Evolutionary conservation across 2,329 filamentous ascomycete genomes (phyloP).

Genomic region (Aureobasidium subglaciale): DNA sequence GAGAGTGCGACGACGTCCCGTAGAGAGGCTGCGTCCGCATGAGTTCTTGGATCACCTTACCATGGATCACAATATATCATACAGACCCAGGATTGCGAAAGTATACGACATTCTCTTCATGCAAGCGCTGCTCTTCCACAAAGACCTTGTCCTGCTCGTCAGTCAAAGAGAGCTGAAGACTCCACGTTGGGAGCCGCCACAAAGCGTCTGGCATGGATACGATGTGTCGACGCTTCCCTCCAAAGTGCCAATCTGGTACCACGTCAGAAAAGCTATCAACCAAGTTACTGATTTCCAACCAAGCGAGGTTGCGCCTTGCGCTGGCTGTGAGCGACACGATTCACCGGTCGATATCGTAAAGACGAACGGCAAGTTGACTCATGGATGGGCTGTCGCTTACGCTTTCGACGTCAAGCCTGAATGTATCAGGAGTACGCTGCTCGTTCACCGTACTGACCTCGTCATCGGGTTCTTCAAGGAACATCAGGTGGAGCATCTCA

Average conservation of each 20-base stretch:
- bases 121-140: background rate
- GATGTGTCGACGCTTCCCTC: background rate
- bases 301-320: background rate
- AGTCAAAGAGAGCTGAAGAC: background rate
- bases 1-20: background rate
- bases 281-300: background rate
- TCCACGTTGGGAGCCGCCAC: background rate
- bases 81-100: background rate
- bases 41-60: background rate
- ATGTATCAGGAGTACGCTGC: too few species aligned
- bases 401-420: background rate
- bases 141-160: background rate
- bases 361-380: background rate
- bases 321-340: background rate
- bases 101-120: background rate
- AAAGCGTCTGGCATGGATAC: background rate
- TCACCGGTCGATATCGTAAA: background rate
- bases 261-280: background rate
- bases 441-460: background rate
- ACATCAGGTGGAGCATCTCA: background rate
- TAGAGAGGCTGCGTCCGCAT: background rate
- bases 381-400: background rate
- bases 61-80: background rate
- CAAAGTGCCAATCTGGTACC: background rate
- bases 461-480: too few species aligned